These are phyloP conservation scores for Aureobasidium sp. DNA, from an alignment of 2,329 filamentous ascomycete genomes.

Conservation along the genomic window DNA sequence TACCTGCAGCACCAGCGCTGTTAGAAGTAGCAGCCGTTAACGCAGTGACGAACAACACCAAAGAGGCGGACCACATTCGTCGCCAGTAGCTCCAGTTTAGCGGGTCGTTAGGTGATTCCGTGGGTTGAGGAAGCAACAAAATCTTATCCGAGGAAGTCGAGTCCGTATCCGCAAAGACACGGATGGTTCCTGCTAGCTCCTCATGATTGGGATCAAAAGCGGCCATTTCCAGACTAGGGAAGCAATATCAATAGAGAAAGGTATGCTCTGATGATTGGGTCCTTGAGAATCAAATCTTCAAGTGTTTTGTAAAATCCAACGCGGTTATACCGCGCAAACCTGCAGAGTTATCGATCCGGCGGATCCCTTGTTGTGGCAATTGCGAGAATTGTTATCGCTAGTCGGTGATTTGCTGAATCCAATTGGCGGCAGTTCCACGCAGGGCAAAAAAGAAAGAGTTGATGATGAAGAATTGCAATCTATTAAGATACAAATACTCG, in stretches of 20 bases:
- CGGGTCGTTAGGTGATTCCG: slow-evolving; percentile 27
- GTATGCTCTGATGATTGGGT: background rate
- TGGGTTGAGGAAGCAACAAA: slow-evolving; percentile 48
- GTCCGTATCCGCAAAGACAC: slow-evolving; percentile 17
- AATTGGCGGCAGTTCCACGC: background rate
- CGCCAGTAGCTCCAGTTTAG: slow-evolving; percentile 27
- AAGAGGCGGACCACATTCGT: slow-evolving; percentile 33
- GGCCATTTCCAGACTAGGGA: background rate
- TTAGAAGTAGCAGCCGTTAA: slow-evolving; percentile 52
- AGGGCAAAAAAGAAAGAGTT: background rate
- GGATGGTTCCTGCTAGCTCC: slow-evolving; percentile 16
- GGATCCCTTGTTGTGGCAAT: background rate
- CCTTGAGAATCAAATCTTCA: background rate
- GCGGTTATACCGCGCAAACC: background rate
- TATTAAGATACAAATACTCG: background rate
- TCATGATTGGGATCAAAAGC: background rate
- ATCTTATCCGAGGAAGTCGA: slow-evolving; percentile 35
- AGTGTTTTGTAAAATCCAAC: background rate
- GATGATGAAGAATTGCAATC: background rate
- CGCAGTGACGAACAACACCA: slow-evolving; percentile 49
- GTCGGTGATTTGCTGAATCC: slow-evolving; percentile 4
- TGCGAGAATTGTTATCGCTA: slow-evolving; percentile 11
- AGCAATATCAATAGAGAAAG: background rate
- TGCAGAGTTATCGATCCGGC: background rate
- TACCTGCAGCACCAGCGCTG: slow-evolving; percentile 46